Evolutionary conservation across 345 rosid species (phyloP).

Genomic region (Hibiscus mutabilis): DNA sequence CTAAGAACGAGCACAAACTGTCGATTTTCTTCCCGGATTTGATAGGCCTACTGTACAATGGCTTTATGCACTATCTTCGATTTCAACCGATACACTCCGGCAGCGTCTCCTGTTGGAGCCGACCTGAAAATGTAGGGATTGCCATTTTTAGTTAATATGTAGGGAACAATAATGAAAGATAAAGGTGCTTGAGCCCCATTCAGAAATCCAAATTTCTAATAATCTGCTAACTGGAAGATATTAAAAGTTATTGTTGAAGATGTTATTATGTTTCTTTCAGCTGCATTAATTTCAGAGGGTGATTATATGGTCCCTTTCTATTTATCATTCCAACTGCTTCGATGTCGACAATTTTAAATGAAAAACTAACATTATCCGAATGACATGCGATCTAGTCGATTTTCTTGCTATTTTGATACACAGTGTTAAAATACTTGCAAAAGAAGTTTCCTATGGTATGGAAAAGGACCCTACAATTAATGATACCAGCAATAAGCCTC

Average conservation of each 20-base stretch:
- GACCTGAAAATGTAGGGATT: constrained; percentile 1
- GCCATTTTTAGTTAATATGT: neutral
- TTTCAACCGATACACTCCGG: neutral
- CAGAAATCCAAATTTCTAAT: neutral
- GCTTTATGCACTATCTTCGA: neutral
- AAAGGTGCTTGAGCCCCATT: neutral
- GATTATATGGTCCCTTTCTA: neutral
- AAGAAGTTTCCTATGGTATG: neutral
- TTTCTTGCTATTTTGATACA: neutral
- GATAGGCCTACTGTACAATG: neutral
- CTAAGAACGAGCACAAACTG: neutral
- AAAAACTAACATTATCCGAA: neutral
- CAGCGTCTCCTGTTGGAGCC: neutral
- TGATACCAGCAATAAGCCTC: neutral
- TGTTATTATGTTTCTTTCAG: neutral
- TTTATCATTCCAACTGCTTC: neutral
- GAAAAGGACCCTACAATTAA: neutral
- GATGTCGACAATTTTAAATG: neutral
- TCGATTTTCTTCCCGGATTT: neutral
- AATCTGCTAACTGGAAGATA: neutral
- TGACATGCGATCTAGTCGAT: neutral
- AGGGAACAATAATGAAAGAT: neutral
- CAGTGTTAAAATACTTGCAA: neutral
- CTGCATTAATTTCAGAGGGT: neutral
- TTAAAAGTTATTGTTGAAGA: neutral